Conservation (phyloP, 805 yeast genomes). For the Myxozyma neotropica region DNA sequence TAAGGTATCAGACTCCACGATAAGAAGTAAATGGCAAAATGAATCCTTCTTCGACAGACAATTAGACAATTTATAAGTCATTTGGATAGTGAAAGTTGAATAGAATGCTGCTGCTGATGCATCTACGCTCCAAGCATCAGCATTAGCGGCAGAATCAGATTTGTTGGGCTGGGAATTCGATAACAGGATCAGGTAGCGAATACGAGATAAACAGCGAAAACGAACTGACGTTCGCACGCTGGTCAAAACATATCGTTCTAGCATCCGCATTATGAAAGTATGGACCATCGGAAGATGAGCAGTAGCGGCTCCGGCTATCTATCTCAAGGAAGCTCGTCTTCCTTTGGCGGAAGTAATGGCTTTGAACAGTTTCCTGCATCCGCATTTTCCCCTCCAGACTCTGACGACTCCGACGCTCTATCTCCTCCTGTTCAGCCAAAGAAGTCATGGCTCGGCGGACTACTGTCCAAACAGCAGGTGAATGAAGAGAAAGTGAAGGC, state of each 20-base stretch:
- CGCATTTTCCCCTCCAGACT: slow-evolving; percentile 32
- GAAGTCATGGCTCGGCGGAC: slow-evolving; percentile 21
- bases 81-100: too few species aligned
- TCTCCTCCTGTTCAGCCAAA: slow-evolving; percentile 12
- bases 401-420: slow-evolving; percentile 24
- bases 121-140: too few species aligned
- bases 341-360: slow-evolving; percentile 1
- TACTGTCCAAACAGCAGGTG: slow-evolving; percentile 21
- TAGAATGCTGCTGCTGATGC: too few species aligned
- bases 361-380: slow-evolving; percentile 30
- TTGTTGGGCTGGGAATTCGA: not conserved
- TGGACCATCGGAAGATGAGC: not conserved
- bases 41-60: too few species aligned
- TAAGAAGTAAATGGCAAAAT: too few species aligned
- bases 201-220: slow-evolving; percentile 8
- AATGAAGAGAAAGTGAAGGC: slow-evolving; percentile 3
- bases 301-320: not conserved
- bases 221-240: too few species aligned
- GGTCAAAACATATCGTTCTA: not conserved
- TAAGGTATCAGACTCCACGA: too few species aligned
- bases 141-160: too few species aligned
- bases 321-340: not conserved
- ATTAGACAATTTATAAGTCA: too few species aligned
- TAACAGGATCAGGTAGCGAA: slow-evolving; percentile 4
- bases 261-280: not conserved